Conservation (phyloP, 192 early-diverging fungal species). For the Dissophora globulifera region DNA sequence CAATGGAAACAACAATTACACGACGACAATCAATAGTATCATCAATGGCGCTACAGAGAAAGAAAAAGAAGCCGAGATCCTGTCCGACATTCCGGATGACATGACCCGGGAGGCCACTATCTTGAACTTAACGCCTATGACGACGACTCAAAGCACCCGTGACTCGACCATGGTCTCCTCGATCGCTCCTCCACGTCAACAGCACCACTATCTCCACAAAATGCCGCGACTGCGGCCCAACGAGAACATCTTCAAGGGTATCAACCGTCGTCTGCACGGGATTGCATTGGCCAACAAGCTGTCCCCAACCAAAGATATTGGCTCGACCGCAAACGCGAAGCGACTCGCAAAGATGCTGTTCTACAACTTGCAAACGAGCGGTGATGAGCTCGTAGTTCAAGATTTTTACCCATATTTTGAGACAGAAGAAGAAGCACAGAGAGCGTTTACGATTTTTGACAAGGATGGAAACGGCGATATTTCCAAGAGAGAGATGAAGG, state of each 20-base stretch:
- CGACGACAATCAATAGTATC: background rate
- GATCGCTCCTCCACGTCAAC: background rate
- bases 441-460: conserved; percentile 88
- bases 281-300: conserved; percentile 43
- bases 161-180: conserved; percentile 28
- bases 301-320: conserved; percentile 41
- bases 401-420: conserved; percentile 82
- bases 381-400: conserved; percentile 70
- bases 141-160: conserved; percentile 5
- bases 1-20: too few relatives aligned
- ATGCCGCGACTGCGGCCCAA: conserved; percentile 8
- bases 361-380: conserved; percentile 34
- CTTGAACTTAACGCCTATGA: conserved; percentile 30
- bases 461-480: conserved; percentile 90
- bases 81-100: conserved; percentile 8
- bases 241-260: conserved; percentile 38
- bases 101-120: conserved; percentile 21
- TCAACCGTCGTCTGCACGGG: conserved; percentile 46
- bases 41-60: background rate
- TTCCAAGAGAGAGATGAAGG: conserved; percentile 82
- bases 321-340: conserved; percentile 49
- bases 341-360: conserved; percentile 47
- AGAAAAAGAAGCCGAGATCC: background rate
- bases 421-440: conserved; percentile 73
- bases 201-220: background rate